phyloP scores from a whole-genome alignment of 306 rosid genomes.

The Prosopis cineraria region DNA sequence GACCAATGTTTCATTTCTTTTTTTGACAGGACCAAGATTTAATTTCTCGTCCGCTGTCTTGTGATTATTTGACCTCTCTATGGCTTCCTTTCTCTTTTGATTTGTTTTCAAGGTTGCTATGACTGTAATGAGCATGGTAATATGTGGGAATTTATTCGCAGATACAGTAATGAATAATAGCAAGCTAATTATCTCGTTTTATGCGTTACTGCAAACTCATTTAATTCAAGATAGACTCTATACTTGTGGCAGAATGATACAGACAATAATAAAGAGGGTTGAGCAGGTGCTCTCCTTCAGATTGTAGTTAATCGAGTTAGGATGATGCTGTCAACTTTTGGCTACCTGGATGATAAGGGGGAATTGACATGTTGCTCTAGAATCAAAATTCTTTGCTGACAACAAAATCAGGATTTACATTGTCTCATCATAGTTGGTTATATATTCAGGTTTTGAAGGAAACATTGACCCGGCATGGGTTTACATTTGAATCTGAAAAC shows the following conservation, averaged over 20 bases:
- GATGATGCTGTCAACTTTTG: background rate
- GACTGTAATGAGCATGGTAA: background rate
- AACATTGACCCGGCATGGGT: constrained; percentile 80
- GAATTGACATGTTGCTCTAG: background rate
- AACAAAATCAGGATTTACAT: background rate
- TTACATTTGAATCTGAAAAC: constrained; percentile 90
- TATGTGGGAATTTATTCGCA: background rate
- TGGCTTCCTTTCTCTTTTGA: background rate
- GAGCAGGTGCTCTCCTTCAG: no score
- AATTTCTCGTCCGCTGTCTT: background rate
- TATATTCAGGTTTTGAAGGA: constrained; percentile 84
- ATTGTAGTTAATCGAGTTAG: background rate
- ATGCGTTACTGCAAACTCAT: background rate
- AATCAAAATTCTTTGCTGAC: background rate
- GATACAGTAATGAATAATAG: background rate
- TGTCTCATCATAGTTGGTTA: background rate
- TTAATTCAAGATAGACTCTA: background rate
- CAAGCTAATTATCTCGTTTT: background rate
- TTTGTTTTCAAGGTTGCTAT: background rate
- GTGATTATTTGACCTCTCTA: constrained; percentile 3
- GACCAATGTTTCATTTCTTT: constrained; percentile 22
- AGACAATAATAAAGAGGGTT: background rate
- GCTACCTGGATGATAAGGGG: background rate
- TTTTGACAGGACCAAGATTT: no score
- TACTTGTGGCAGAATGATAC: background rate